phyloP scores from a whole-genome alignment of 371 early-diverging fungal species.

The Apophysomyces elegans region DNA sequence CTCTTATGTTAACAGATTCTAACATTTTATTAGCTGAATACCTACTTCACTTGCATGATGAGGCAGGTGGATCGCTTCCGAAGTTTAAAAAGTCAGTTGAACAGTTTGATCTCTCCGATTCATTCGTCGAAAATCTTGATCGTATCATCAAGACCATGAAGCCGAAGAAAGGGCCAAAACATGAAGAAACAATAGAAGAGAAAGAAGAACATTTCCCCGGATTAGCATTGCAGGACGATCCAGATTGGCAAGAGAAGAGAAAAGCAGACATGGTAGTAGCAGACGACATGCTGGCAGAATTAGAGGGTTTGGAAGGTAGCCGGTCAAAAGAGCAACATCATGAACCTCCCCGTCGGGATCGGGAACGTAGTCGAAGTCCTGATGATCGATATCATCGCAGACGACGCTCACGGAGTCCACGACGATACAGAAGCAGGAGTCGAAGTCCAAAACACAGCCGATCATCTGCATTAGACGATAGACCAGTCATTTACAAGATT shows the following conservation, averaged over 20 bases:
- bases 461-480: conserved; percentile 59
- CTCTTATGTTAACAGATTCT: not conserved
- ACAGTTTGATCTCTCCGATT: conserved; percentile 84
- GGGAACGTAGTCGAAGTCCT: conserved; percentile 32
- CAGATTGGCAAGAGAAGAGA: conserved; percentile 51
- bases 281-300: conserved; percentile 60
- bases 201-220: conserved; percentile 81
- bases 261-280: conserved; percentile 49
- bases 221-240: conserved; percentile 74
- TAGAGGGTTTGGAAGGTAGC: conserved; percentile 53
- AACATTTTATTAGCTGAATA: conserved; percentile 66
- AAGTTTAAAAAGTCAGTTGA: conserved; percentile 75
- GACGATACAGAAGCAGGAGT: conserved; percentile 39
- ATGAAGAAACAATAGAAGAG: conserved; percentile 38
- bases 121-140: conserved; percentile 85
- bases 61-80: conserved; percentile 58
- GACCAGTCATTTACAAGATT: conserved; percentile 88
- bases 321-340: conserved; percentile 9
- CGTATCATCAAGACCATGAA: conserved; percentile 88
- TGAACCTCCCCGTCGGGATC: conserved; percentile 24
- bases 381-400: conserved; percentile 26
- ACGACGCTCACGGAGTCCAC: conserved; percentile 29
- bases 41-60: conserved; percentile 75
- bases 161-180: conserved; percentile 56
- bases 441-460: conserved; percentile 32